A percentile compares a stretch with the other conserved stretches of the same genome.
phyloP scores from a whole-genome alignment of 495 filamentous ascomycete species.

The Penicillium longicatenatum region DNA sequence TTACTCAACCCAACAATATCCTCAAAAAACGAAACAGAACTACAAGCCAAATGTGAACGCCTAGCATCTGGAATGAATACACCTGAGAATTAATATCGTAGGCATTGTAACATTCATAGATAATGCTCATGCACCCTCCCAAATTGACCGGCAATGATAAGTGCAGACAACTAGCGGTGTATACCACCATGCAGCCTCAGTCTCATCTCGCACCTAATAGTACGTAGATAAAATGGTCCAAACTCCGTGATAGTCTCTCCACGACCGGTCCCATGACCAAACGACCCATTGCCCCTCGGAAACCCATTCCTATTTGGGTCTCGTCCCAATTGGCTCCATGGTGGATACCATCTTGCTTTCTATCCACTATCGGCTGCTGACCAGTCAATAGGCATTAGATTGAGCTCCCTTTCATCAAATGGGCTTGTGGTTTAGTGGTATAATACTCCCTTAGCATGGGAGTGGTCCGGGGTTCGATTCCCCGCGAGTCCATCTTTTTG shows the following conservation, averaged over 20 bases:
- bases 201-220: not conserved
- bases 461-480: conserved; percentile 62
- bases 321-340: not conserved
- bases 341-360: conserved; percentile 4
- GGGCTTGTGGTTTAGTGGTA: conserved; percentile 51
- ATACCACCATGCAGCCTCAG: not conserved
- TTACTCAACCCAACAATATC: no score
- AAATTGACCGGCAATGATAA: not conserved
- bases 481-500: conserved; percentile 49
- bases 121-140: not conserved
- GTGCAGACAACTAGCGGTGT: conserved; percentile 1
- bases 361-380: not conserved
- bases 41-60: no score
- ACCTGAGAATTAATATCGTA: no score
- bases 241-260: not conserved
- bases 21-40: no score
- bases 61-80: no score
- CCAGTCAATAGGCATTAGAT: conserved; percentile 1
- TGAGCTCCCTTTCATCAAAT: conserved; percentile 12
- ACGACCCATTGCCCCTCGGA: conserved; percentile 8
- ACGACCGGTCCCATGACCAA: not conserved
- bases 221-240: not conserved
- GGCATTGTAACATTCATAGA: no score
- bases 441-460: conserved; percentile 51
- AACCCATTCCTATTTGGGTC: conserved; percentile 11